A percentile compares a stretch with the other conserved stretches of the same genome.
Conservation (phyloP, 345 rosid species). For the Tarenaya hassleriana region DNA sequence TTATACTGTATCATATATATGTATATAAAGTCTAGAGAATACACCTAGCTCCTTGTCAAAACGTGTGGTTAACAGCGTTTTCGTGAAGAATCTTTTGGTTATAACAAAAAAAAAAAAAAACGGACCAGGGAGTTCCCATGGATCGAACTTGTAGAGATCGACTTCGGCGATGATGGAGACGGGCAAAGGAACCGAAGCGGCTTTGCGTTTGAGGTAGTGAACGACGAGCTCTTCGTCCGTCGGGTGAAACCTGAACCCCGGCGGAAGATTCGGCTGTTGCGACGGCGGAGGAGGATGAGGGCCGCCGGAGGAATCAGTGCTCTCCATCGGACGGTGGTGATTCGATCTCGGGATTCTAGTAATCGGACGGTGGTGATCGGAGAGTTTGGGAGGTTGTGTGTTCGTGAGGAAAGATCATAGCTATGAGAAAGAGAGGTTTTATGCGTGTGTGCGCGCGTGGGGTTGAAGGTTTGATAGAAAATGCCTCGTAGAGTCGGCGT, state of each 20-base stretch:
- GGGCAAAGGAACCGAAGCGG: conserved; percentile 62
- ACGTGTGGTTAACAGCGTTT: no score
- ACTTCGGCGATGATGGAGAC: conserved; percentile 85
- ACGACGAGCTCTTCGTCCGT: conserved; percentile 95
- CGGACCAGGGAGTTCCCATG: conserved; percentile 94
- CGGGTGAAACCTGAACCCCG: conserved; percentile 97
- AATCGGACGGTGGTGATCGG: no score
- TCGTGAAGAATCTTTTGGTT: no score
- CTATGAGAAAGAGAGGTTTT: no score
- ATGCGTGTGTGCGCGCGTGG: not conserved
- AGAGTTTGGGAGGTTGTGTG: no score
- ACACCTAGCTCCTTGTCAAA: no score
- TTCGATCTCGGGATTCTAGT: no score
- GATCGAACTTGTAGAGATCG: conserved; percentile 91
- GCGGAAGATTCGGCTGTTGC: conserved; percentile 84
- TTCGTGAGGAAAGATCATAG: no score
- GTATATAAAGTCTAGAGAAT: no score
- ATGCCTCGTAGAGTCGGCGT: conserved; percentile 30
- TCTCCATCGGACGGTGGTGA: conserved; percentile 50
- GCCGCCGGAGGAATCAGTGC: conserved; percentile 66
- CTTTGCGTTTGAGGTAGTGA: conserved; percentile 87
- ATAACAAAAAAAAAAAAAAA: no score
- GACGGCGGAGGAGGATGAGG: conserved; percentile 56
- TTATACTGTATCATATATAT: no score
- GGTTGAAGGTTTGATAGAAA: conserved; percentile 7